These are phyloP conservation scores for Cercospora canescens DNA, from an alignment of 2,329 filamentous ascomycete genomes.

Conservation along the genomic window DNA sequence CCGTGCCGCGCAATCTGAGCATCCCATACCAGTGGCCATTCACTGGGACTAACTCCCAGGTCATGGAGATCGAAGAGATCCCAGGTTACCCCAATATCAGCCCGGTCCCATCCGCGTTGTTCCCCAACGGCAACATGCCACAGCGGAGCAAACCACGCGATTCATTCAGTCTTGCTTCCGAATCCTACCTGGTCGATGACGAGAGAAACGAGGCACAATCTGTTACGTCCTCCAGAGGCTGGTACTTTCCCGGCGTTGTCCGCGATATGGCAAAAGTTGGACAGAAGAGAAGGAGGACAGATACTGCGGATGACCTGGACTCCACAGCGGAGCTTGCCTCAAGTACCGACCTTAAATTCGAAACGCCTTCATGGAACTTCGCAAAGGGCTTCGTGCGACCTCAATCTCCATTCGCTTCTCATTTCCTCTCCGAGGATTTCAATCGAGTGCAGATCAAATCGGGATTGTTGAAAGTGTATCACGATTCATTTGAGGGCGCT, in stretches of 20 bases:
- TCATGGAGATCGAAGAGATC: background rate
- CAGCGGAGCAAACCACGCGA: background rate
- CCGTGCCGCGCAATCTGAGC: background rate
- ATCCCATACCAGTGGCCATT: background rate
- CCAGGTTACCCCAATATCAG: background rate
- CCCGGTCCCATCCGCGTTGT: background rate
- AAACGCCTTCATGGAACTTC: background rate
- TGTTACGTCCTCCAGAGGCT: background rate
- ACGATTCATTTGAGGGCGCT: conserved; percentile 23
- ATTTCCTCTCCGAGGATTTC: conserved; percentile 17
- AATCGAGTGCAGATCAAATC: conserved; percentile 18
- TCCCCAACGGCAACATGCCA: background rate
- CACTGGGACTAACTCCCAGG: background rate
- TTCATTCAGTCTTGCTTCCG: background rate
- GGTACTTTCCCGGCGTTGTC: background rate
- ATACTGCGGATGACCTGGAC: background rate
- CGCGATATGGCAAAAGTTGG: background rate
- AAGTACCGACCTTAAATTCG: background rate
- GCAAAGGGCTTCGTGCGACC: conserved; percentile 10
- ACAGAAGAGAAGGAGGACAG: background rate
- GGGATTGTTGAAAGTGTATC: conserved; percentile 21
- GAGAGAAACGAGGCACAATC: background rate
- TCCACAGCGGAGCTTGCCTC: background rate
- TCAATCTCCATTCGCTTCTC: conserved; percentile 11
- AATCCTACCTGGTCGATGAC: background rate